Conservation (phyloP, 345 rosid genomes). For the Acer campestre region DNA sequence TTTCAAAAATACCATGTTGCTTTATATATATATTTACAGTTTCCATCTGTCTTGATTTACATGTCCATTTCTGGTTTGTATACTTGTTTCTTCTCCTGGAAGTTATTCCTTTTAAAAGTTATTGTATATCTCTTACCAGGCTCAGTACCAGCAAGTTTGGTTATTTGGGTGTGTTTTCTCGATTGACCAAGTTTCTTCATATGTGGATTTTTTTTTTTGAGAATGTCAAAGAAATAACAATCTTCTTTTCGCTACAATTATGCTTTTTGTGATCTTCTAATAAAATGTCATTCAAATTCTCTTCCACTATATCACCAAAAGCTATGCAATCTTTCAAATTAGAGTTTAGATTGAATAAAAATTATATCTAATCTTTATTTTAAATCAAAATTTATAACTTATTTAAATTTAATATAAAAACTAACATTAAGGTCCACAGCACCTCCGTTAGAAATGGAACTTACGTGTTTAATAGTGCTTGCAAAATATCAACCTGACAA, state of each 20-base stretch:
- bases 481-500: no score
- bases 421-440: no score
- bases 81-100: background rate
- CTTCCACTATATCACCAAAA: background rate
- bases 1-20: no score
- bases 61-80: background rate
- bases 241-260: slow-evolving; percentile 4
- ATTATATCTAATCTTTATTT: no score
- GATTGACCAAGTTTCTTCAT: background rate
- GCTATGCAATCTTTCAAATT: background rate
- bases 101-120: slow-evolving; percentile 7
- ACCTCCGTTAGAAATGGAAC: no score
- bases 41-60: no score
- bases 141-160: no score
- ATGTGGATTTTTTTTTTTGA: background rate
- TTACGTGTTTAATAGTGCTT: no score
- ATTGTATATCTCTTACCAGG: background rate
- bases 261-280: background rate
- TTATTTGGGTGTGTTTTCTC: background rate
- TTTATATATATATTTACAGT: background rate
- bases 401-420: no score
- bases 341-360: no score
- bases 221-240: background rate
- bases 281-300: background rate
- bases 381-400: no score